Evolutionary conservation across 192 early-diverging fungal species (phyloP).

Genomic region (Coemansia sp.): DNA sequence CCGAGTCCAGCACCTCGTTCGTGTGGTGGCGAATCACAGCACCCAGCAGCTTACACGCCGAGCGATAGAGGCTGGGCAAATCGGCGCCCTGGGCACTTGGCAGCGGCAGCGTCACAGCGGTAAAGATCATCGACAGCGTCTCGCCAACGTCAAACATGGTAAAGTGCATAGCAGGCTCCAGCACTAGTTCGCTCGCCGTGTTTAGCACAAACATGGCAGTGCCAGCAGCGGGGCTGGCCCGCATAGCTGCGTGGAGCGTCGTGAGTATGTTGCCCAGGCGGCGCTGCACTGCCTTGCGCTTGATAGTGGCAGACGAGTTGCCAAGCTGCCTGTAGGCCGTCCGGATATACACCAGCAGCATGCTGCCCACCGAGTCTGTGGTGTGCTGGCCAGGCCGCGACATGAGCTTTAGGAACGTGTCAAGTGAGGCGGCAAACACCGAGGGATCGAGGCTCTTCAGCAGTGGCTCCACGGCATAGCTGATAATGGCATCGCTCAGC

Average conservation of each 20-base stretch:
- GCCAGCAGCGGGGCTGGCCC: neutral
- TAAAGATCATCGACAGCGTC: slow-evolving; percentile 15
- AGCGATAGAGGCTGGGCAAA: slow-evolving; percentile 12
- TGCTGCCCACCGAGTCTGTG: neutral
- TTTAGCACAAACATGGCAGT: slow-evolving; percentile 5
- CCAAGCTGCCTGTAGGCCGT: slow-evolving; percentile 21
- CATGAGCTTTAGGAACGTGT: slow-evolving; percentile 12
- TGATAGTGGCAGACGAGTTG: neutral
- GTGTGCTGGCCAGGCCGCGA: neutral
- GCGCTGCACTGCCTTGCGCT: slow-evolving; percentile 34
- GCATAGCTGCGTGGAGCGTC: slow-evolving; percentile 15
- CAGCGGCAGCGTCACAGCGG: slow-evolving; percentile 15
- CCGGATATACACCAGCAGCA: slow-evolving; percentile 27
- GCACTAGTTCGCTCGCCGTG: slow-evolving; percentile 22
- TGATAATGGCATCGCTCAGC: slow-evolving; percentile 7
- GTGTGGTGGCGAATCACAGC: slow-evolving; percentile 31
- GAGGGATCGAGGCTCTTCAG: slow-evolving; percentile 14
- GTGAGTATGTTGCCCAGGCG: slow-evolving; percentile 20
- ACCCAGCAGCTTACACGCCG: slow-evolving; percentile 21
- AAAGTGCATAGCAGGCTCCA: slow-evolving; percentile 26
- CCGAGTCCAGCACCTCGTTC: slow-evolving; percentile 17
- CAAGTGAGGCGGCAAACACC: slow-evolving; percentile 20
- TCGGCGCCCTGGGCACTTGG: neutral
- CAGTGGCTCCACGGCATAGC: slow-evolving; percentile 30
- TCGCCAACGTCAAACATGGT: slow-evolving; percentile 38